Evolutionary conservation across 2,329 filamentous ascomycete genomes (phyloP).

Genomic region (Colletotrichum euphorbiae): DNA sequence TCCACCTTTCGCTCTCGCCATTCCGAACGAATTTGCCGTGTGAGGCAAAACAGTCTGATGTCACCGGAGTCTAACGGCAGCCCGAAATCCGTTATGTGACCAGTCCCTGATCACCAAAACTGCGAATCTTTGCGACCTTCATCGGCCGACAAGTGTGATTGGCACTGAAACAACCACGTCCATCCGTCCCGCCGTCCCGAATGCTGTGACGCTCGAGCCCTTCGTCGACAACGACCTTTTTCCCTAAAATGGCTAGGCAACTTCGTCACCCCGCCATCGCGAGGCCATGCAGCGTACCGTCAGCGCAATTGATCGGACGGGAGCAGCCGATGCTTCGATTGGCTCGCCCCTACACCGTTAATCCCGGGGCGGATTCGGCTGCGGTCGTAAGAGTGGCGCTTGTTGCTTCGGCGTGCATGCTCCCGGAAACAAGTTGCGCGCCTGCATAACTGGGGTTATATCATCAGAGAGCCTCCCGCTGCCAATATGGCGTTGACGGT

Average conservation of each 20-base stretch:
- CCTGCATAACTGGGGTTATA: conserved; percentile 22
- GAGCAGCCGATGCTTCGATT: conserved; percentile 11
- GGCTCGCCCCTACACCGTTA: conserved; percentile 9
- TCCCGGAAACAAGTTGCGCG: conserved; percentile 14
- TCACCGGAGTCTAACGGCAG: conserved; percentile 13
- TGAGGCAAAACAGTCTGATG: not conserved
- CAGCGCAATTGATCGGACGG: conserved; percentile 11
- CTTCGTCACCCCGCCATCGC: not conserved
- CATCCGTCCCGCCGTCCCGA: conserved; percentile 27
- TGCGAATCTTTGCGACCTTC: not conserved
- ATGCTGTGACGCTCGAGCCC: conserved; percentile 32
- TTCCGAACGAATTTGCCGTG: not conserved
- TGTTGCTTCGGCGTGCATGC: conserved; percentile 12
- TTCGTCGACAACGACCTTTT: not conserved
- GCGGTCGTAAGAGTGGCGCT: not conserved
- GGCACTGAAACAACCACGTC: conserved; percentile 25
- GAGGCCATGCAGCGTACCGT: not conserved
- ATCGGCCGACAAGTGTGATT: not conserved
- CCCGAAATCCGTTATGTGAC: conserved; percentile 23
- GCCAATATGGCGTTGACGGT: too few relatives aligned
- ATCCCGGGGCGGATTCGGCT: conserved; percentile 10
- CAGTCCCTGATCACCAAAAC: not conserved
- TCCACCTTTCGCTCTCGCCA: conserved; percentile 1
- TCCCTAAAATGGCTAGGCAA: not conserved
- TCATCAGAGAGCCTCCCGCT: not conserved